Base-by-base conservation (phyloP, 2,329 filamentous ascomycete species). In the Teratosphaeriaceae sp. region DNA sequence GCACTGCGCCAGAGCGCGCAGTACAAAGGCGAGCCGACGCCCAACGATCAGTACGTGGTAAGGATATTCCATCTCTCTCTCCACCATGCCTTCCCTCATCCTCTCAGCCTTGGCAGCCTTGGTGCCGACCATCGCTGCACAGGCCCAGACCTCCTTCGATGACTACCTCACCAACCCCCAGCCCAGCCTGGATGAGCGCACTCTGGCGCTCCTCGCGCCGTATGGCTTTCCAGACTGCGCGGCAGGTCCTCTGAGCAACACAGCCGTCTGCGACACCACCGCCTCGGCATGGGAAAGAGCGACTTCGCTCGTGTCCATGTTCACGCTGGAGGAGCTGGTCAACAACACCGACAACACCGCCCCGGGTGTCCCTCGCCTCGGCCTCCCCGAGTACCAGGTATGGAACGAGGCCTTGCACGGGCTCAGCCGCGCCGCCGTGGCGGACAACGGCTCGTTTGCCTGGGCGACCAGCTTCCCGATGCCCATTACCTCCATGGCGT, bases 381-480 rank as follows among this genome's bases (percentile, higher is more conserved):
- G 76, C 4, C 59, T 80, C 0, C 70, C 72, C 0, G 53, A 67
- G 0, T 82, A 82, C 48, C 62, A 76, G 53, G 77, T 75, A 63
- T 79, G 75, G 74, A 73, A 66, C 36, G 75, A 45, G 75, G 76
- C 0, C 68, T 72, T 12, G 60, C 71, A 1, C 65, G 80, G 0
- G 74, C 30, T 16, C 38, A 20, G 18, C 11, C 21, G 30, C 29
- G 27, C 31, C 5, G 19, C 12, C 15, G 29, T 38, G 29, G 26
- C 16, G 4, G 74, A 75, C 38, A 67, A 68, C n/a, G 39, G 45
- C 34, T 18, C 24, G 11, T 37, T 8, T 16, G 37, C 20, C 31
- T 43, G 31, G 31, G 44, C 44, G 3, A 46, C 44, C 6, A 26
- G 18, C 29, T 47, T 47, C 22, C 42, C 45, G 11, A 23, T 33